Conservation (phyloP, 495 filamentous ascomycete genomes). For the Neurospora tetrasperma region DNA sequence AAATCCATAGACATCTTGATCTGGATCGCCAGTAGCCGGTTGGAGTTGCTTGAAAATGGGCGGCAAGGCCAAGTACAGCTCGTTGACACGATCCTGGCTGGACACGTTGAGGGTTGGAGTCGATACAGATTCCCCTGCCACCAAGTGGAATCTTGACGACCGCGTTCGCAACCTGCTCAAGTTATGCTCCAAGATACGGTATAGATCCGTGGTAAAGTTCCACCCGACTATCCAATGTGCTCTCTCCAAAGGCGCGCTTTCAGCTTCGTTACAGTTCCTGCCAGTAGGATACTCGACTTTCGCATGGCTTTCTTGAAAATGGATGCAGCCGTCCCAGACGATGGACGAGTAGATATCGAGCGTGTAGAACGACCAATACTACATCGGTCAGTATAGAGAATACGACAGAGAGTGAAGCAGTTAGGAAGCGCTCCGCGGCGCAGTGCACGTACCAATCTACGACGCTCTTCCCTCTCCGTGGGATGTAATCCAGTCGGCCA, state of each 20-base stretch:
- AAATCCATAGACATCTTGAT: constrained; percentile 35
- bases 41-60: constrained; percentile 28
- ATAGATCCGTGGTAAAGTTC: constrained; percentile 44
- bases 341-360: constrained; percentile 40
- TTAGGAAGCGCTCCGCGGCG: not conserved
- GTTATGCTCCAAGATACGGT: constrained; percentile 39
- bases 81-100: constrained; percentile 31
- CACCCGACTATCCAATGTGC: constrained; percentile 39
- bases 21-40: constrained; percentile 22
- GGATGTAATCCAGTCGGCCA: constrained; percentile 36
- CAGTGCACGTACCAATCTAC: constrained; percentile 31
- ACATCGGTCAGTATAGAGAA: constrained; percentile 3
- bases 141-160: constrained; percentile 17
- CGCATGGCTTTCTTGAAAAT: constrained; percentile 34
- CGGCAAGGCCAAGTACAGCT: constrained; percentile 32
- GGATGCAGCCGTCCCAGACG: constrained; percentile 38
- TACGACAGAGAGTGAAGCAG: not conserved
- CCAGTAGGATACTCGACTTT: constrained; percentile 36
- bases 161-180: constrained; percentile 20
- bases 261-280: constrained; percentile 29
- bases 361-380: constrained; percentile 47
- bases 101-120: constrained; percentile 14
- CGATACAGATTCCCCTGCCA: constrained; percentile 11
- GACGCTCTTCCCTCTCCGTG: constrained; percentile 37
- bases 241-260: constrained; percentile 8